A percentile compares a stretch with the other conserved stretches of the same genome.
Evolutionary conservation across 2,329 filamentous ascomycete genomes (phyloP).

Genomic region (Phoma sp.): DNA sequence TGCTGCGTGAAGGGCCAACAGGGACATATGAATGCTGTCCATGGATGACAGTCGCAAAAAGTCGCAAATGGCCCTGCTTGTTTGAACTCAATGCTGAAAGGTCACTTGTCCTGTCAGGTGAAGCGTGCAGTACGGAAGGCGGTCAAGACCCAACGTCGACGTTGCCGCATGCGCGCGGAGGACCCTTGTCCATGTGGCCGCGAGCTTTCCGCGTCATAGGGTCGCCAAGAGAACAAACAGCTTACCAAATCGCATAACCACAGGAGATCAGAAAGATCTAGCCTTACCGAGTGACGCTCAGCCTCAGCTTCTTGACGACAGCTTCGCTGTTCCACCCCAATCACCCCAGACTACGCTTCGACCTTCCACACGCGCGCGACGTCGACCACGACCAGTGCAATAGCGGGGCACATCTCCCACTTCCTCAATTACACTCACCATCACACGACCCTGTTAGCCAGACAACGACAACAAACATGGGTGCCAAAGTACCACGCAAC

Average conservation of each 20-base stretch:
- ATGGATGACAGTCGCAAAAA: constrained; percentile 14
- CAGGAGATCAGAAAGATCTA: constrained; percentile 7
- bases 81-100: constrained; percentile 16
- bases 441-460: constrained; percentile 1
- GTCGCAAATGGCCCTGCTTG: not conserved
- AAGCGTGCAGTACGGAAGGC: constrained; percentile 20
- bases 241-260: constrained; percentile 12
- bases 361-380: constrained; percentile 9
- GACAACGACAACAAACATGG: constrained; percentile 52
- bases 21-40: constrained; percentile 31
- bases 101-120: constrained; percentile 28
- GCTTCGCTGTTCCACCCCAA: not conserved
- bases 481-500: constrained; percentile 87
- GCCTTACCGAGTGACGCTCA: constrained; percentile 1
- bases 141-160: constrained; percentile 23
- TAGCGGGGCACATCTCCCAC: constrained; percentile 44
- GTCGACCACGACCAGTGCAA: constrained; percentile 18
- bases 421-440: constrained; percentile 21
- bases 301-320: constrained; percentile 7
- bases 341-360: constrained; percentile 4
- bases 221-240: constrained; percentile 7
- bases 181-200: constrained; percentile 9
- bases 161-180: not conserved
- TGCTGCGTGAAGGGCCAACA: constrained; percentile 54
- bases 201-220: constrained; percentile 18